Conservation (phyloP, 495 filamentous ascomycete genomes). For the Geoglossum glabrum region DNA sequence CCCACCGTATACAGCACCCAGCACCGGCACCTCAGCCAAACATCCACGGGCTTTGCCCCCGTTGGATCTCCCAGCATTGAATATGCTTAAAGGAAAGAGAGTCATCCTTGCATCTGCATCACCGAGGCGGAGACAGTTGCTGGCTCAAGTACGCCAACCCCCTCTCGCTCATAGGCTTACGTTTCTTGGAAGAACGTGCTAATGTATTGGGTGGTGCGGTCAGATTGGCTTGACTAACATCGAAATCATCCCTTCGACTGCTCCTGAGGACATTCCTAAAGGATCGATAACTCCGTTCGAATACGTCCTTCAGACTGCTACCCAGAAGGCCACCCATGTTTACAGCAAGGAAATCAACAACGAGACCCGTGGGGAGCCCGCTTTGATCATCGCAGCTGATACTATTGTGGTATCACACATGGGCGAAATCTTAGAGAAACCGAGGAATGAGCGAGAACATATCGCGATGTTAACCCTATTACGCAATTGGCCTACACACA, state of each 20-base stretch:
- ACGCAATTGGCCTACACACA: constrained; percentile 51
- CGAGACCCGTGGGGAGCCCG: constrained; percentile 43
- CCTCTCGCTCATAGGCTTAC: background rate
- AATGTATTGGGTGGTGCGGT: background rate
- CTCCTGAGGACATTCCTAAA: constrained; percentile 69
- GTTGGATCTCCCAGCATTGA: constrained; percentile 58
- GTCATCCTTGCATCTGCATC: constrained; percentile 78
- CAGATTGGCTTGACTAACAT: constrained; percentile 53
- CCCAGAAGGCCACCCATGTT: constrained; percentile 57
- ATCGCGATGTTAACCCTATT: constrained; percentile 60
- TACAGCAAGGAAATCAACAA: constrained; percentile 49
- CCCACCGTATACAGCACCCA: background rate
- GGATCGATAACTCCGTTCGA: constrained; percentile 52
- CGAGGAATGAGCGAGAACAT: constrained; percentile 58
- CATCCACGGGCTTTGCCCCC: constrained; percentile 32
- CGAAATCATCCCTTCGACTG: constrained; percentile 61
- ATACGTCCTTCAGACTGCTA: constrained; percentile 78
- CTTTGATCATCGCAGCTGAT: constrained; percentile 75
- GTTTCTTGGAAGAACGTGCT: background rate
- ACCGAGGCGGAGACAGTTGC: constrained; percentile 61
- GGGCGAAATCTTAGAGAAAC: constrained; percentile 78
- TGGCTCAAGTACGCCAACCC: constrained; percentile 32
- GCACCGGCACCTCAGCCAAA: background rate
- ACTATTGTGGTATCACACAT: constrained; percentile 65
- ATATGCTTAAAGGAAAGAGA: constrained; percentile 45